Percentiles rank a stretch among this genome's conserved stretches.
These are phyloP conservation scores for Nakaseomyces glabratus DNA, from an alignment of 1,139 yeast genomes.

Conservation along the genomic window DNA sequence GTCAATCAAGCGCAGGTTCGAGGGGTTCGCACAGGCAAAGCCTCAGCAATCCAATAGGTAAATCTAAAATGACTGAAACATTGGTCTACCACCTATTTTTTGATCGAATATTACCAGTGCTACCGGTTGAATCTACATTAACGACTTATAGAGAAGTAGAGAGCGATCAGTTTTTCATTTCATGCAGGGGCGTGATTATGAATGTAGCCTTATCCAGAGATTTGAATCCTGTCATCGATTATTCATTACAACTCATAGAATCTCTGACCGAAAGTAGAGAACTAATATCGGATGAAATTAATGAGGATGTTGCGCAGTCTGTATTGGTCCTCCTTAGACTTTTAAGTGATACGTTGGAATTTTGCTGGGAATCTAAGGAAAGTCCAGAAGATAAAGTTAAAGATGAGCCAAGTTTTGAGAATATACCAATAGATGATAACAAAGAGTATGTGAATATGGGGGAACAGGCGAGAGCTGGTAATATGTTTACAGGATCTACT, in stretches of 20 bases:
- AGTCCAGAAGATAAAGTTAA: constrained; percentile 7
- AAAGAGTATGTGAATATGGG: constrained; percentile 8
- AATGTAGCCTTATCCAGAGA: constrained; percentile 20
- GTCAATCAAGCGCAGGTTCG: constrained; percentile 1
- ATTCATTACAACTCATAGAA: constrained; percentile 18
- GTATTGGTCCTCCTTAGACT: constrained; percentile 23
- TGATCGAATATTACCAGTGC: constrained; percentile 16
- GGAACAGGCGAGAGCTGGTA: constrained; percentile 11
- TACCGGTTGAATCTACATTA: constrained; percentile 19
- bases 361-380: constrained; percentile 22
- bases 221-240: constrained; percentile 16
- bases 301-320: constrained; percentile 19
- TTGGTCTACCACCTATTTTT: constrained; percentile 16
- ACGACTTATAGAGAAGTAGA: constrained; percentile 23
- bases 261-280: constrained; percentile 16
- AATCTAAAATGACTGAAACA: constrained; percentile 13
- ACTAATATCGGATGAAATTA: constrained; percentile 13
- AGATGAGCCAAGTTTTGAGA: background rate
- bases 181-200: constrained; percentile 20
- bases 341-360: constrained; percentile 24
- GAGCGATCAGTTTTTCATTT: constrained; percentile 16
- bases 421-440: constrained; percentile 5
- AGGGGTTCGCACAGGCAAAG: constrained; percentile 4
- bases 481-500: constrained; percentile 15
- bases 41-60: constrained; percentile 1